Conservation (phyloP, 2,329 filamentous ascomycete genomes). For the Hypomyces rosellus region DNA sequence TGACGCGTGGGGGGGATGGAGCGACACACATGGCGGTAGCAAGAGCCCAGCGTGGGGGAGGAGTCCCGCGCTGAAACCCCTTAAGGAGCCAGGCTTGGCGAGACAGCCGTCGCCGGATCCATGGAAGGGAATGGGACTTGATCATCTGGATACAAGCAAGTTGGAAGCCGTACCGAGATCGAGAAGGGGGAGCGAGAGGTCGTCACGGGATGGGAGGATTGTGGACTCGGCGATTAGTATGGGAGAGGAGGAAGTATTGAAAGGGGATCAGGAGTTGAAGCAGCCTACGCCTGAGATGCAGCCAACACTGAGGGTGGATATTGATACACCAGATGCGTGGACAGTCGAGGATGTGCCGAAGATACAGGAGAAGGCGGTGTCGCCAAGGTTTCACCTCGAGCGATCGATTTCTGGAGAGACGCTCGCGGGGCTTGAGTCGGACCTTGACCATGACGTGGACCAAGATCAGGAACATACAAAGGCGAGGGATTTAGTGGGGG, state of each 20-base stretch:
- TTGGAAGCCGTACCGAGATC: slow-evolving; percentile 10
- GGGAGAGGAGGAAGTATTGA: slow-evolving; percentile 13
- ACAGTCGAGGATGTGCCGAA: neutral
- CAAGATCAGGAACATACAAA: slow-evolving; percentile 32
- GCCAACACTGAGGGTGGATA: neutral
- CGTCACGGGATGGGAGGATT: slow-evolving; percentile 16
- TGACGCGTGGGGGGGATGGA: slow-evolving; percentile 32
- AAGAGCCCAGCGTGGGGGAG: slow-evolving; percentile 26
- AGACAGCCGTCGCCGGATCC: slow-evolving; percentile 24
- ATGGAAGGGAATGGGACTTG: slow-evolving; percentile 16
- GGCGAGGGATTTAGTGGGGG: slow-evolving; percentile 44
- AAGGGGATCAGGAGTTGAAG: neutral
- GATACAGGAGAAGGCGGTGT: neutral
- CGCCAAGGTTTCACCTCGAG: slow-evolving; percentile 5
- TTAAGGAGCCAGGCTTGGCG: slow-evolving; percentile 16
- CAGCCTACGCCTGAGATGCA: neutral
- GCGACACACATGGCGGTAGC: slow-evolving; percentile 20
- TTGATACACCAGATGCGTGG: neutral
- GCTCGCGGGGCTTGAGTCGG: neutral
- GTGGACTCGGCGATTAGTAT: slow-evolving; percentile 26
- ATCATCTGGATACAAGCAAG: slow-evolving; percentile 20
- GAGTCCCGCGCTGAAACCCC: slow-evolving; percentile 26
- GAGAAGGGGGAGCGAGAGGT: slow-evolving; percentile 12
- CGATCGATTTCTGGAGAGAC: neutral
- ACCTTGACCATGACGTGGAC: neutral